Conservation (phyloP, 768 basidiomycete species). For the Stropharia rugosoannulata region DNA sequence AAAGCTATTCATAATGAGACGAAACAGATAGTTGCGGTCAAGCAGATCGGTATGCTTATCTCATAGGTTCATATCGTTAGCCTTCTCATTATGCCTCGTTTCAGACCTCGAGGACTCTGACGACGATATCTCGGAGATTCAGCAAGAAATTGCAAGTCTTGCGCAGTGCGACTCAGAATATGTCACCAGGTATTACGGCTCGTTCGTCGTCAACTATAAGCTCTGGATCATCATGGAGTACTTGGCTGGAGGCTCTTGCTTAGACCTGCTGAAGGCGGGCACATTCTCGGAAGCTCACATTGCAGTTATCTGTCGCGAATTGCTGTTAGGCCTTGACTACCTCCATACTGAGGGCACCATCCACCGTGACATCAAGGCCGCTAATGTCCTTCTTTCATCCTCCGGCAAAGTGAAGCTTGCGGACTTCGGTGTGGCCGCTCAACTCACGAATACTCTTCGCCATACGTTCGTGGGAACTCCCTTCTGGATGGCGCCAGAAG, state of each 20-base stretch:
- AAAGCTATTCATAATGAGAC: conserved; percentile 96
- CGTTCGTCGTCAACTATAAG: conserved; percentile 95
- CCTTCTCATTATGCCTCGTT: conserved; percentile 6
- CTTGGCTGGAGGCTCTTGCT: conserved; percentile 96
- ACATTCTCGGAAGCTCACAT: conserved; percentile 92
- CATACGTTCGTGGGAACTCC: conserved; percentile 98
- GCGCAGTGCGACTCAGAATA: conserved; percentile 96
- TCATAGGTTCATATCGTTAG: conserved; percentile 6
- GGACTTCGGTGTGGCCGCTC: conserved; percentile 98
- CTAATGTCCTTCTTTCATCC: conserved; percentile 89
- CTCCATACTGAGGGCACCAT: conserved; percentile 96
- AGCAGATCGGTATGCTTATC: conserved; percentile 81
- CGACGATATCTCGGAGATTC: conserved; percentile 98
- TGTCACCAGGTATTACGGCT: conserved; percentile 95
- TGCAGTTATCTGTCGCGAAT: conserved; percentile 91
- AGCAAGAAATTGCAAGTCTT: conserved; percentile 96
- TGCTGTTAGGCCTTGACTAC: conserved; percentile 91
- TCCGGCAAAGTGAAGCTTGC: conserved; percentile 95
- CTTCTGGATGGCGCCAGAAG: conserved; percentile 99
- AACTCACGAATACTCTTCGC: conserved; percentile 89
- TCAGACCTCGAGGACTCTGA: conserved; percentile 96
- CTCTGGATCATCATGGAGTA: conserved; percentile 99
- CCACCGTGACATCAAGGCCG: conserved; percentile 98
- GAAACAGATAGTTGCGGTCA: conserved; percentile 94
- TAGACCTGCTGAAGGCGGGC: conserved; percentile 92